These are phyloP conservation scores for Dichomitus squalens DNA, from an alignment of 1,284 basidiomycete genomes.

Conservation along the genomic window DNA sequence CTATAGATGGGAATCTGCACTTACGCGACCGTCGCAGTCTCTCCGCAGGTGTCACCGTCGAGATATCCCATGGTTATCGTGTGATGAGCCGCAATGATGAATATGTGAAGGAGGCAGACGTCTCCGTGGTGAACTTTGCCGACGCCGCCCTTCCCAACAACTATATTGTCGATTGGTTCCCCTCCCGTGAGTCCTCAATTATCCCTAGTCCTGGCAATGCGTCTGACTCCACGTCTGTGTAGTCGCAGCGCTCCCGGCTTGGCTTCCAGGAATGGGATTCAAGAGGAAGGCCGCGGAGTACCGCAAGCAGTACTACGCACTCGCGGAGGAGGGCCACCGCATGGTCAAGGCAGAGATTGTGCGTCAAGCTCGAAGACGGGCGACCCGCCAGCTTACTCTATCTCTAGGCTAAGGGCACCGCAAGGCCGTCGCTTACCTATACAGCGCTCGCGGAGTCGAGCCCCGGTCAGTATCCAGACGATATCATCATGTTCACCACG, in stretches of 20 bases:
- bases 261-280: conserved; percentile 29
- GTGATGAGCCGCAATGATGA: conserved; percentile 22
- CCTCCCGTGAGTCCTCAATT: conserved; percentile 27
- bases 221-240: neutral
- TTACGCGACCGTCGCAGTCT: neutral
- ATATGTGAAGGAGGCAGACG: conserved; percentile 27
- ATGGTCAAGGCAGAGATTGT: conserved; percentile 15
- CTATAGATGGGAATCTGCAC: neutral
- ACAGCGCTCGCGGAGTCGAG: conserved; percentile 58
- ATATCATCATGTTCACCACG: conserved; percentile 14
- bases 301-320: conserved; percentile 9
- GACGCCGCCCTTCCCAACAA: conserved; percentile 24
- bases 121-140: conserved; percentile 21
- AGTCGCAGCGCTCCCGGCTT: conserved; percentile 25
- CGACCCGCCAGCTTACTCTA: neutral
- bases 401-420: conserved; percentile 19
- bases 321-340: conserved; percentile 11
- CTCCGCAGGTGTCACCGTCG: conserved; percentile 12
- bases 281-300: conserved; percentile 16
- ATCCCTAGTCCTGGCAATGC: neutral
- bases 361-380: too few relatives aligned
- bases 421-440: conserved; percentile 22
- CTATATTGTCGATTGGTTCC: conserved; percentile 33
- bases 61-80: conserved; percentile 19
- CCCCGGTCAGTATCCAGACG: conserved; percentile 25